A percentile compares a stretch with the other conserved stretches of the same genome.
These are phyloP conservation scores for Thymus quinquecostatus DNA, from an alignment of 257 asterid species.

Conservation along the genomic window DNA sequence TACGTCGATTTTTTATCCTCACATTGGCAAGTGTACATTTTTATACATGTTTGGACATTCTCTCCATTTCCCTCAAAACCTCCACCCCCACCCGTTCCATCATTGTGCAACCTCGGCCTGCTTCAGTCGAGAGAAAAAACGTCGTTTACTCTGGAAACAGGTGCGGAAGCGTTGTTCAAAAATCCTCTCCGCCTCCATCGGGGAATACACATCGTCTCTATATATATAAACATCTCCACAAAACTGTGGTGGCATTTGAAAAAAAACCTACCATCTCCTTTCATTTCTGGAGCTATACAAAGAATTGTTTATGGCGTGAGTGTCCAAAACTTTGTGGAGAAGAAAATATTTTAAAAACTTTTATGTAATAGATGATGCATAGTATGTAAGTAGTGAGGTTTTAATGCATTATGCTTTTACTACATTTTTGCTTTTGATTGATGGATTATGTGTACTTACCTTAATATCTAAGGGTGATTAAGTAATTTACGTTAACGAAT, in stretches of 20 bases:
- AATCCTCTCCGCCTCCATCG: constrained; percentile 25
- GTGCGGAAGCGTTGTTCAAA: constrained; percentile 76
- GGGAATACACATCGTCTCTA: background rate
- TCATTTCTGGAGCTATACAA: constrained; percentile 38
- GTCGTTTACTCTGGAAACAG: constrained; percentile 44
- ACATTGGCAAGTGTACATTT: constrained; percentile 77
- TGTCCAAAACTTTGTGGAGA: constrained; percentile 43
- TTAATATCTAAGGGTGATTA: too few relatives aligned
- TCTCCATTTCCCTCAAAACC: constrained; percentile 6
- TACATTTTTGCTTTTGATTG: constrained; percentile 31
- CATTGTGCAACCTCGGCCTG: constrained; percentile 78
- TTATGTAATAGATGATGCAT: constrained; percentile 61
- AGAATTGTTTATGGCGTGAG: constrained; percentile 52
- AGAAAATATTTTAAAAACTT: constrained; percentile 18
- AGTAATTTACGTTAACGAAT: background rate
- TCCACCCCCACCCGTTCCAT: constrained; percentile 23
- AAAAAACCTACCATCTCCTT: constrained; percentile 18
- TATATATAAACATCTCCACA: constrained; percentile 33
- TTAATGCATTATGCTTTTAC: constrained; percentile 32
- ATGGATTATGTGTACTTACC: constrained; percentile 20
- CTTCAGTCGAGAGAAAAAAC: constrained; percentile 38
- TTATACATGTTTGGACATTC: constrained; percentile 54
- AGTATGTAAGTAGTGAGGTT: constrained; percentile 37
- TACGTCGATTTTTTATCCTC: constrained; percentile 40
- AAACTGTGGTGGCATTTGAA: constrained; percentile 42